Evolutionary conservation across 306 rosid species (phyloP).

Genomic region (Rosa rugosa): DNA sequence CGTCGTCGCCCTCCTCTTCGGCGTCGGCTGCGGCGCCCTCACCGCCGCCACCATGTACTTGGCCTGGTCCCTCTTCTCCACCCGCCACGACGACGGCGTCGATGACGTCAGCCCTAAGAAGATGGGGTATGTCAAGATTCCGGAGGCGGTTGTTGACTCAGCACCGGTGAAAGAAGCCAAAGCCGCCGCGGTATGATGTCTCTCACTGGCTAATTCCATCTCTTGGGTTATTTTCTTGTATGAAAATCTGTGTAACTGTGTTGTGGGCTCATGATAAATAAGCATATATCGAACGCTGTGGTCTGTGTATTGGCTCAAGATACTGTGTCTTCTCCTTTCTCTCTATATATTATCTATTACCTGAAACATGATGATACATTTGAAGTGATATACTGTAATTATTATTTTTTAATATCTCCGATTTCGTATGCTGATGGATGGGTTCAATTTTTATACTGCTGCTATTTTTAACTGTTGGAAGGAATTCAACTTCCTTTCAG

Average conservation of each 20-base stretch:
- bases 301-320: slow-evolving; percentile 13
- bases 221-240: background rate
- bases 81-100: slow-evolving; percentile 29
- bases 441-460: background rate
- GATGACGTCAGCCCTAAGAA: slow-evolving; percentile 57
- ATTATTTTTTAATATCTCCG: background rate
- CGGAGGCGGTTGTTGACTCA: slow-evolving; percentile 30
- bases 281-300: slow-evolving; percentile 23
- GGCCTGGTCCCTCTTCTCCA: slow-evolving; percentile 64
- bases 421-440: background rate
- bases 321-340: slow-evolving; percentile 9
- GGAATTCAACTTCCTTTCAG: too few relatives aligned
- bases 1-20: slow-evolving; percentile 82
- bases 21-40: slow-evolving; percentile 90
- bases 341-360: background rate
- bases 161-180: slow-evolving; percentile 24
- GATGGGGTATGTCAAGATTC: slow-evolving; percentile 66
- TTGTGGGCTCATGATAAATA: slow-evolving; percentile 33
- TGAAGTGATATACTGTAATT: background rate
- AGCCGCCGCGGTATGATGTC: slow-evolving; percentile 25
- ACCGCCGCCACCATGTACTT: slow-evolving; percentile 86
- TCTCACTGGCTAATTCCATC: background rate
- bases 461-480: background rate
- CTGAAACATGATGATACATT: background rate
- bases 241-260: background rate